Evolutionary conservation across 192 early-diverging fungal genomes (phyloP).

Genomic region (Coemansia sp.): DNA sequence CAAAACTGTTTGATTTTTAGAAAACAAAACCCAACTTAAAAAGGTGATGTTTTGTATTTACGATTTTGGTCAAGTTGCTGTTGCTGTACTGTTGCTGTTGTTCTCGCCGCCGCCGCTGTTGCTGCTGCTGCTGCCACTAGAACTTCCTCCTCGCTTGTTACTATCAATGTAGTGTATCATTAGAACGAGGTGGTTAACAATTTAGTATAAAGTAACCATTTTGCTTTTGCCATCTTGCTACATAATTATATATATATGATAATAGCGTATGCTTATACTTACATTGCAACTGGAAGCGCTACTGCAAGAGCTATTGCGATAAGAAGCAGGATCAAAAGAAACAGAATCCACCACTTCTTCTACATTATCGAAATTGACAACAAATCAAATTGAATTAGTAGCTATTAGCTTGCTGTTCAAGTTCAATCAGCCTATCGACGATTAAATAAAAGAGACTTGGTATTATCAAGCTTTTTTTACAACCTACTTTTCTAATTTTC

Average conservation of each 20-base stretch:
- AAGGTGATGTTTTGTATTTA: background rate
- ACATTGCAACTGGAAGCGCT: constrained; percentile 43
- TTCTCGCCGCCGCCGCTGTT: constrained; percentile 1
- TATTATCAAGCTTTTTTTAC: background rate
- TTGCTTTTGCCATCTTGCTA: background rate
- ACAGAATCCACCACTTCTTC: constrained; percentile 47
- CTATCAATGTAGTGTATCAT: constrained; percentile 4
- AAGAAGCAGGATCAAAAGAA: constrained; percentile 30
- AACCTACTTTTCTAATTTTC: constrained; percentile 42
- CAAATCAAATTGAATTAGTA: background rate
- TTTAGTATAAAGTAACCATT: background rate
- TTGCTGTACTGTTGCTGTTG: background rate
- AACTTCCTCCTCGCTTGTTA: constrained; percentile 8
- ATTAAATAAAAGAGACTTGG: too few species aligned
- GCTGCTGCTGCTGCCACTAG: constrained; percentile 11
- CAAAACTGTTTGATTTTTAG: too few species aligned
- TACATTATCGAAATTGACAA: constrained; percentile 10
- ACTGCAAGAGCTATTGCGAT: constrained; percentile 37
- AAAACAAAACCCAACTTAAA: too few species aligned
- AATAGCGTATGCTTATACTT: constrained; percentile 22
- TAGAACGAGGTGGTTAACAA: background rate
- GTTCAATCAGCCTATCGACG: too few species aligned
- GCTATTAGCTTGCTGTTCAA: too few species aligned
- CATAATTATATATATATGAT: background rate
- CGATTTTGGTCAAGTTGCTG: background rate